phyloP scores from a whole-genome alignment of 768 basidiomycete species.

The Calocera cornea region DNA sequence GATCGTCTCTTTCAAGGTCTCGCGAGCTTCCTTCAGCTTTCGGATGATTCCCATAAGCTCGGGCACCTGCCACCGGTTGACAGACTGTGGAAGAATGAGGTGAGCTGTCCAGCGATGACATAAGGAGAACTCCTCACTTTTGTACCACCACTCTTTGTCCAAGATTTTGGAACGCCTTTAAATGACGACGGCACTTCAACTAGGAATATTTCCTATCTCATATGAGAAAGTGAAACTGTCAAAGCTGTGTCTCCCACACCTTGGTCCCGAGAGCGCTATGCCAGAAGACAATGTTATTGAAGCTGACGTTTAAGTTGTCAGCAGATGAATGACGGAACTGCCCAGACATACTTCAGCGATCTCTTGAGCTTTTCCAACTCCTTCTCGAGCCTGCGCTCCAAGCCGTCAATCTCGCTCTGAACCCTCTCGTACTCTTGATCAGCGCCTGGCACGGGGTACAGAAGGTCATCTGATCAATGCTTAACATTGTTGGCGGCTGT shows the following conservation, averaged over 20 bases:
- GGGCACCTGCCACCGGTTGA: slow-evolving; percentile 64
- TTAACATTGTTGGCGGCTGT: neutral
- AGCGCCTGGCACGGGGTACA: slow-evolving; percentile 39
- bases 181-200: slow-evolving; percentile 52
- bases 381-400: slow-evolving; percentile 61
- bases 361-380: slow-evolving; percentile 53
- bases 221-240: neutral
- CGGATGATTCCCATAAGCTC: slow-evolving; percentile 59
- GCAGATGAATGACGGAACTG: slow-evolving; percentile 15
- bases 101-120: neutral
- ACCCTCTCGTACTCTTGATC: slow-evolving; percentile 75
- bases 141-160: slow-evolving; percentile 67
- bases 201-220: slow-evolving; percentile 70
- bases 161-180: slow-evolving; percentile 62
- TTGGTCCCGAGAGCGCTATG: slow-evolving; percentile 76
- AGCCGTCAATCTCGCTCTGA: slow-evolving; percentile 47
- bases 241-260: slow-evolving; percentile 25
- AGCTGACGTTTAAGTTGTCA: slow-evolving; percentile 26
- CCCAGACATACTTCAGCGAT: slow-evolving; percentile 42
- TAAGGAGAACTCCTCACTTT: slow-evolving; percentile 35
- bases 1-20: slow-evolving; percentile 65
- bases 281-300: slow-evolving; percentile 42
- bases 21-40: slow-evolving; percentile 82
- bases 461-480: slow-evolving; percentile 6
- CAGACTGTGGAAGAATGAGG: slow-evolving; percentile 34